A percentile compares a stretch with the other conserved stretches of the same genome.
phyloP scores from a whole-genome alignment of 1,284 basidiomycete genomes.

The Cutaneotrichosporon cyanovorans region DNA sequence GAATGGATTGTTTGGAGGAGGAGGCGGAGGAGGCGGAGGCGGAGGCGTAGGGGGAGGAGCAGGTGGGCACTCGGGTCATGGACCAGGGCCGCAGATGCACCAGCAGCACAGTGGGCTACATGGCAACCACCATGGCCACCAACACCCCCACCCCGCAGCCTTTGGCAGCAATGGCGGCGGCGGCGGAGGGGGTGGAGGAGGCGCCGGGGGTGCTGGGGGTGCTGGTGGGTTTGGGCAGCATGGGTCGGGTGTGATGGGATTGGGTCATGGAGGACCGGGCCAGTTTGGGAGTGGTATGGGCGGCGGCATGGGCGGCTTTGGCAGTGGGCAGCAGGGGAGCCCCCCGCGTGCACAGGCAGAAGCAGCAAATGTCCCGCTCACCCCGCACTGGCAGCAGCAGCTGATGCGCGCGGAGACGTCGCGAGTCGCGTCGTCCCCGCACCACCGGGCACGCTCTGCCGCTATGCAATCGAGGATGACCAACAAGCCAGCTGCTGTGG shows the following conservation, averaged over 20 bases:
- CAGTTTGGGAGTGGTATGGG: conserved; percentile 22
- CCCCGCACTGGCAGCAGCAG: conserved; percentile 46
- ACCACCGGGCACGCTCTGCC: conserved; percentile 53
- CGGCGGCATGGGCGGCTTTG: conserved; percentile 20
- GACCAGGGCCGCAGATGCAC: conserved; percentile 11
- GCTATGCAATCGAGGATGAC: conserved; percentile 51
- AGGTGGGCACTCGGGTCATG: conserved; percentile 10
- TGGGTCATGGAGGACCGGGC: conserved; percentile 15
- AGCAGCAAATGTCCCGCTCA: conserved; percentile 28
- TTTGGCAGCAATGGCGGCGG: conserved; percentile 23
- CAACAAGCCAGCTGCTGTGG: conserved; percentile 47
- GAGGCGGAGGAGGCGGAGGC: too few relatives aligned
- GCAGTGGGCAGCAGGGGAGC: conserved; percentile 23
- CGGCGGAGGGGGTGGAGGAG: conserved; percentile 21
- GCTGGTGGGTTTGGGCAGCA: conserved; percentile 20
- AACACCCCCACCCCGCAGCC: conserved; percentile 23
- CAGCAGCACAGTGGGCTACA: conserved; percentile 15
- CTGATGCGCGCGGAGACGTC: conserved; percentile 45
- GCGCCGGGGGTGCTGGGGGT: conserved; percentile 12
- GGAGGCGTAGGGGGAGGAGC: too few relatives aligned
- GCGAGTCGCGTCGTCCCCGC: conserved; percentile 50
- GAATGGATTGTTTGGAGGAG: conserved; percentile 14
- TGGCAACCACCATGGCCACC: conserved; percentile 19
- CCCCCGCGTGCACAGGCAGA: conserved; percentile 33
- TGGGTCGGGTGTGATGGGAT: conserved; percentile 18